phyloP scores from a whole-genome alignment of 2,329 filamentous ascomycete species.

The Rutstroemia sp. region DNA sequence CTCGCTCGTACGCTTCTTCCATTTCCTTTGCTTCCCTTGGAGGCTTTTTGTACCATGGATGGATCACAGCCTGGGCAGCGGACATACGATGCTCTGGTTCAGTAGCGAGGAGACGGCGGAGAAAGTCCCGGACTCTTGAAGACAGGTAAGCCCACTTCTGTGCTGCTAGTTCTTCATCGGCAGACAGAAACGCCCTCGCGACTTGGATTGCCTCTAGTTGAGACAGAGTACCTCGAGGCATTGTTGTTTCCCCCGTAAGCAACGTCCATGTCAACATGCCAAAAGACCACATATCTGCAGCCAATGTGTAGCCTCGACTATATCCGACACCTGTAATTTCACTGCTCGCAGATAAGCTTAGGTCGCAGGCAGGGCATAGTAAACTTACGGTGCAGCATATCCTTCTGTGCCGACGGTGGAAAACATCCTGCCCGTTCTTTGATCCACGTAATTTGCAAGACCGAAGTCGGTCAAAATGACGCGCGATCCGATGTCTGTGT shows the following conservation, averaged over 20 bases:
- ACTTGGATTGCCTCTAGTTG: constrained; percentile 19
- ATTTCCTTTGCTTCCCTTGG: constrained; percentile 18
- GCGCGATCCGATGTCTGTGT: constrained; percentile 24
- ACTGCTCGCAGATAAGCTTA: constrained; percentile 7
- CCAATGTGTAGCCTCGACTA: constrained; percentile 23
- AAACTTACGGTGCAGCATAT: constrained; percentile 27
- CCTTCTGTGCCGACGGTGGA: constrained; percentile 27
- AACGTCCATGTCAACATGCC: constrained; percentile 24
- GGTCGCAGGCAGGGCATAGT: neutral
- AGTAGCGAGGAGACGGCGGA: constrained; percentile 31
- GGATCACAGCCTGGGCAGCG: constrained; percentile 28
- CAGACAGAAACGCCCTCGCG: constrained; percentile 12
- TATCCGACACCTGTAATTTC: constrained; percentile 13
- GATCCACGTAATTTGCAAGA: constrained; percentile 20
- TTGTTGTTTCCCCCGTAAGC: constrained; percentile 20
- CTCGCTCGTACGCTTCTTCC: constrained; percentile 20
- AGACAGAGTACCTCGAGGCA: constrained; percentile 15
- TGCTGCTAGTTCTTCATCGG: constrained; percentile 5
- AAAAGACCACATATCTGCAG: constrained; percentile 28
- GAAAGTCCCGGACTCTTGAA: constrained; percentile 20
- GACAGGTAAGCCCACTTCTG: constrained; percentile 14
- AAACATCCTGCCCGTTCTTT: constrained; percentile 18
- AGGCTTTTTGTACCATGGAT: constrained; percentile 33
- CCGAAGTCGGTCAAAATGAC: constrained; percentile 30
- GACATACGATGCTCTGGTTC: constrained; percentile 30